Evolutionary conservation across 2,329 filamentous ascomycete species (phyloP).

Genomic region (Pyrenophora teres): DNA sequence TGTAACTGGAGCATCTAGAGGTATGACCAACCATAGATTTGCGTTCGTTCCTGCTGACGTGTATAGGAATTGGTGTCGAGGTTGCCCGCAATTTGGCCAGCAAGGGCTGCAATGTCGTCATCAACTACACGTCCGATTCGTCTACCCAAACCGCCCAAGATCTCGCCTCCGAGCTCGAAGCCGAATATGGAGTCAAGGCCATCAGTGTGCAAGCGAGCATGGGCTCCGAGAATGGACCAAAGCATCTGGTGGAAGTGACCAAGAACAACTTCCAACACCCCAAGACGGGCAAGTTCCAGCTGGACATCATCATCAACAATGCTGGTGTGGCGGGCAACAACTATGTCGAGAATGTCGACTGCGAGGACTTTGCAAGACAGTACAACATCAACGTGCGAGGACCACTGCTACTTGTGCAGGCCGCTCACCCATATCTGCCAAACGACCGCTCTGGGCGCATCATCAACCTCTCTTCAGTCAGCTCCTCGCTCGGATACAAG

Average conservation of each 20-base stretch:
- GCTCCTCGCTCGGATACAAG: constrained; percentile 61
- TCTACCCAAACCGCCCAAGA: constrained; percentile 58
- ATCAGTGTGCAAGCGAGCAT: constrained; percentile 74
- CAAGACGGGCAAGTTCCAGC: constrained; percentile 62
- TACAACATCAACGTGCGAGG: constrained; percentile 84
- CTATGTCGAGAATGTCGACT: constrained; percentile 64
- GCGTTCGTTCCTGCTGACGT: constrained; percentile 2
- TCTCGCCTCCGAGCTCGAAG: constrained; percentile 61
- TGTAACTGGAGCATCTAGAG: constrained; percentile 78
- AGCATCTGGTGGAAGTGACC: constrained; percentile 62
- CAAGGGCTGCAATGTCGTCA: constrained; percentile 70
- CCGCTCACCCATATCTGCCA: constrained; percentile 70
- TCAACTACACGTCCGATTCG: constrained; percentile 72
- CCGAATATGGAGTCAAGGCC: constrained; percentile 63
- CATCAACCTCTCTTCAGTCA: constrained; percentile 65
- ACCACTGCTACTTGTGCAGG: constrained; percentile 77
- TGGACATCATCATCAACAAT: constrained; percentile 89
- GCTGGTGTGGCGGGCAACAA: constrained; percentile 73
- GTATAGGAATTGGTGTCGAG: constrained; percentile 71
- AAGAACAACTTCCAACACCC: constrained; percentile 63
- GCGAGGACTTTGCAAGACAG: constrained; percentile 69
- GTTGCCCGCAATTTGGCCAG: constrained; percentile 71
- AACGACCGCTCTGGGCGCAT: constrained; percentile 68
- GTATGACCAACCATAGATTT: constrained; percentile 50
- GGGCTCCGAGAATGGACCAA: constrained; percentile 63